Evolutionary conservation across 2,329 filamentous ascomycete genomes (phyloP).

Genomic region (Aspergillus niger): DNA sequence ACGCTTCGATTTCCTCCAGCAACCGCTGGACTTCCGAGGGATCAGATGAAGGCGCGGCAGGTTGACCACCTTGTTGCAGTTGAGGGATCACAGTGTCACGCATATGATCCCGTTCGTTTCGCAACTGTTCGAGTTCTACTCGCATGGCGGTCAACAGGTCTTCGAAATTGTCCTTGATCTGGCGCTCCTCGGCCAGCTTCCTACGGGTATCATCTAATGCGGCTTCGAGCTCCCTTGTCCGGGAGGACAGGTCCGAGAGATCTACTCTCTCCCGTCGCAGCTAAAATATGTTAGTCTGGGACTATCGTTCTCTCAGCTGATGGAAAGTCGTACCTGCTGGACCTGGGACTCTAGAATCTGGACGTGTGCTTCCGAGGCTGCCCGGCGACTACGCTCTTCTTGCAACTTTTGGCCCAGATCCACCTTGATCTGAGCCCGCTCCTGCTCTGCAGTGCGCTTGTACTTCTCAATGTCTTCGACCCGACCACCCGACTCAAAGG

Average conservation of each 20-base stretch:
- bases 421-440: constrained; percentile 81
- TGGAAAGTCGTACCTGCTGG: constrained; percentile 55
- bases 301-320: neutral
- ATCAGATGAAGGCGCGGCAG: constrained; percentile 25
- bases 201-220: constrained; percentile 81
- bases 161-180: constrained; percentile 90
- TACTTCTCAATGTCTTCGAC: constrained; percentile 77
- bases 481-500: constrained; percentile 59
- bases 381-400: constrained; percentile 76
- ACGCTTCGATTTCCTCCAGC: constrained; percentile 77
- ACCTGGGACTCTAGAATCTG: constrained; percentile 78
- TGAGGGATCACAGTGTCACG: constrained; percentile 85
- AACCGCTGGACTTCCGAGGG: constrained; percentile 65
- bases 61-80: constrained; percentile 57
- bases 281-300: constrained; percentile 27
- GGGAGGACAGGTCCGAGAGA: constrained; percentile 49
- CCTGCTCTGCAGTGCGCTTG: constrained; percentile 82
- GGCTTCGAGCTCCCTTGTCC: constrained; percentile 75
- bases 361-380: constrained; percentile 79
- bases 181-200: constrained; percentile 79
- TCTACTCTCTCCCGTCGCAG: constrained; percentile 58
- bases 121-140: constrained; percentile 75
- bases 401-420: constrained; percentile 85
- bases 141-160: constrained; percentile 83
- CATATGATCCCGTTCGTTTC: constrained; percentile 80